phyloP scores from a whole-genome alignment of 2,329 filamentous ascomycete species.

The Fusarium duplospermum region DNA sequence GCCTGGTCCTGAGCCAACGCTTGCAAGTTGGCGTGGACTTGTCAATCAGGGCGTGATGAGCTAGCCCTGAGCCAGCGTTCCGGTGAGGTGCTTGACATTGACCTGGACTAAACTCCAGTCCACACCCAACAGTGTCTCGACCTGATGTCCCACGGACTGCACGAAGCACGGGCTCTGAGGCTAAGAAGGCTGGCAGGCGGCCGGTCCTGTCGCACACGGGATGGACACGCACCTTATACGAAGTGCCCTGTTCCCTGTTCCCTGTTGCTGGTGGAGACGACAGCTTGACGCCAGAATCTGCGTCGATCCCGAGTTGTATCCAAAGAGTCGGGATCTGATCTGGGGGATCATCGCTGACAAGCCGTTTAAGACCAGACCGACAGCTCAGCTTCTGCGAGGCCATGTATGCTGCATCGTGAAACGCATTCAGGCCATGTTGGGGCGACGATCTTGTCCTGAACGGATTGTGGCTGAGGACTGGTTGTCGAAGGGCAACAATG shows the following conservation, averaged over 20 bases:
- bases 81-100: not conserved
- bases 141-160: not conserved
- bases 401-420: not conserved
- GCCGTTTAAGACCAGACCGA: not conserved
- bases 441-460: not conserved
- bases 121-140: conserved; percentile 2
- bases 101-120: not conserved
- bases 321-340: not conserved
- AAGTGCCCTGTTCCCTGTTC: conserved; percentile 21
- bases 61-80: conserved; percentile 2
- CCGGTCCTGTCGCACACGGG: not conserved
- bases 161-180: not conserved
- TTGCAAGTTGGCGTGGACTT: not conserved
- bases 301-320: not conserved
- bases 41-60: not conserved
- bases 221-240: not conserved
- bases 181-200: not conserved
- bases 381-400: not conserved
- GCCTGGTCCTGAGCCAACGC: not conserved
- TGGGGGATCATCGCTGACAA: conserved; percentile 7
- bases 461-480: conserved; percentile 1
- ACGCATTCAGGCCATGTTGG: not conserved
- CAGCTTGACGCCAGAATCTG: conserved; percentile 4
- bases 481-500: not conserved
- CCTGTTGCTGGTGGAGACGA: conserved; percentile 4